Evolutionary conservation across 495 filamentous ascomycete genomes (phyloP).

Genomic region (Podospora pseudocomata): DNA sequence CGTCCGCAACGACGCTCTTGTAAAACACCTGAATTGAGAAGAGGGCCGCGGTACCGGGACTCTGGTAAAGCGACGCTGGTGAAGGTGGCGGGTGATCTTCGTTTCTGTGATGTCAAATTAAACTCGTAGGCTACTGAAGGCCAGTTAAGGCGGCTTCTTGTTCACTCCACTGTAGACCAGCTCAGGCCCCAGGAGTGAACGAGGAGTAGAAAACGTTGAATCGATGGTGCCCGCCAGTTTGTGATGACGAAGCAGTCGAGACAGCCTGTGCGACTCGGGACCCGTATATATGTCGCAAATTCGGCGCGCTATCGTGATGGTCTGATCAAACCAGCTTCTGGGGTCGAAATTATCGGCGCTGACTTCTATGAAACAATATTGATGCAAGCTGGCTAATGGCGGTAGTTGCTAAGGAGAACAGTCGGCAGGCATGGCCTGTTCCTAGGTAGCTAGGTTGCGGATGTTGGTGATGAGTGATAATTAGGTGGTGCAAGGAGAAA

Average conservation of each 20-base stretch:
- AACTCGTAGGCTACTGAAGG: slow-evolving; percentile 31
- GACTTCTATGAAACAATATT: background rate
- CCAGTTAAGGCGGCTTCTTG: slow-evolving; percentile 96
- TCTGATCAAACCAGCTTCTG: background rate
- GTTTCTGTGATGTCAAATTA: slow-evolving; percentile 13
- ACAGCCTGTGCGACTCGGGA: background rate
- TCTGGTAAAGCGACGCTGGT: background rate
- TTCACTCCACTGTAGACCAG: slow-evolving; percentile 92
- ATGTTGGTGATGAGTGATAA: background rate
- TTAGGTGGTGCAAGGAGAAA: background rate
- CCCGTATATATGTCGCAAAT: slow-evolving; percentile 1
- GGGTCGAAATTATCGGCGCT: background rate
- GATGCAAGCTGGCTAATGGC: background rate
- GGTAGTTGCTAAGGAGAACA: background rate
- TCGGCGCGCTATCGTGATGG: slow-evolving; percentile 1
- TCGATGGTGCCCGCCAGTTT: slow-evolving; percentile 80
- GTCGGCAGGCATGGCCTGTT: background rate
- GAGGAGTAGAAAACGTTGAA: slow-evolving; percentile 72
- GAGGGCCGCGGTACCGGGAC: slow-evolving; percentile 6
- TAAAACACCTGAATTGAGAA: slow-evolving; percentile 9
- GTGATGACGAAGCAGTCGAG: slow-evolving; percentile 6
- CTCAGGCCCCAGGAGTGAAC: slow-evolving; percentile 89
- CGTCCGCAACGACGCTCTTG: slow-evolving; percentile 32
- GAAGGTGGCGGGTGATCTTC: background rate
- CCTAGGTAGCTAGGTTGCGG: background rate